Evolutionary conservation across 305 asterid species (phyloP), one percentile per base, ranked within the genome.

Genomic region (Fraxinus platypoda): DNA sequence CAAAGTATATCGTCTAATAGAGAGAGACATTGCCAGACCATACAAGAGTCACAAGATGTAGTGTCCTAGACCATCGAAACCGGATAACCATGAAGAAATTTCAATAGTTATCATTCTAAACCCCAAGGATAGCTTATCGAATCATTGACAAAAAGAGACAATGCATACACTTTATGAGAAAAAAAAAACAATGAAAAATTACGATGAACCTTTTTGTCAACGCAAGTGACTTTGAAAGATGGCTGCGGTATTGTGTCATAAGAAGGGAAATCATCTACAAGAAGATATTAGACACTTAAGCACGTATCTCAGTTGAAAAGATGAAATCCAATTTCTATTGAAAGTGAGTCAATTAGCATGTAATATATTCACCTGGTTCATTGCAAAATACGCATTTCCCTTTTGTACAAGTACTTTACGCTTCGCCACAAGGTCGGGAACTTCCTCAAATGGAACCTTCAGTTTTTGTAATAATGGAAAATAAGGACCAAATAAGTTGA

Each of bases 371-470:
- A 94, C 99, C 97, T 97, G 98, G 84, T 81, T 91, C 93, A 83
- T 91, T 77, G 97, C 98, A 83, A 94, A 96, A 88, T 93, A 97
- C 33, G 98, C 99, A 83, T 87, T 81, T 43, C 98, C 99, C 86
- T 94, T 95, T 78, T 85, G 89, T 76, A 97, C 87, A 88, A 86
- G 93, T 78, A 94, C 99, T 78, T 94, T 83, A 3, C 98, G 98
- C 84, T 76, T 85, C 19, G 94, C 96, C 78, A 94, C 99, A 83
- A 94, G 97, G 77, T 97, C 98, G 8, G 96, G 96, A 88, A 97
- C 99, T 93, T 90, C 94, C 89, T 94, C 98, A 89, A 96, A 94
- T 76, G 99, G 99, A 76, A 93, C 99, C 98, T 96, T 85, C 76
- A 89, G 62, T 83, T 25, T 70, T 81, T 74, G 83, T 19, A 81